phyloP scores from a whole-genome alignment of 2,329 filamentous ascomycete genomes.

The Rutstroemia sp. region DNA sequence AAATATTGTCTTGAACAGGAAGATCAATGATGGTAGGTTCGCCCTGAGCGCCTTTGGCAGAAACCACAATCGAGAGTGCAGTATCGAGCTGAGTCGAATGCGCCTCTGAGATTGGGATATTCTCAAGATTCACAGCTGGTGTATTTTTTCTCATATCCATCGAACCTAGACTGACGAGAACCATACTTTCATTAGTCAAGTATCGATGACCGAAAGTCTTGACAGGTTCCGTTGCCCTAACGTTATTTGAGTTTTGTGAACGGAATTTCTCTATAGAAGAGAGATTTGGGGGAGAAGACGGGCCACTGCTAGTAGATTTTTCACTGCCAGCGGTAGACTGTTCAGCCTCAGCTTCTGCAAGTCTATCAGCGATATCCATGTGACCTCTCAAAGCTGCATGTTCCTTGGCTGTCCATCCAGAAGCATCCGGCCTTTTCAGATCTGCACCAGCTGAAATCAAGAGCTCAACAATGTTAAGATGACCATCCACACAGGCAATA shows the following conservation, averaged over 20 bases:
- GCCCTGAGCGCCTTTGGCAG: constrained; percentile 74
- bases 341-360: constrained; percentile 40
- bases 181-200: constrained; percentile 78
- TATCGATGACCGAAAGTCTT: constrained; percentile 97
- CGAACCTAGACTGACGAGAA: constrained; percentile 85
- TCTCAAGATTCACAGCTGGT: constrained; percentile 78
- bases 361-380: constrained; percentile 65
- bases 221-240: constrained; percentile 63
- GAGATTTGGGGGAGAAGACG: constrained; percentile 39
- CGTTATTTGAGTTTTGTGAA: constrained; percentile 36
- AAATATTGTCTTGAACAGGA: constrained; percentile 87
- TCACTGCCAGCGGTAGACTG: constrained; percentile 26
- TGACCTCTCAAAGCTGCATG: constrained; percentile 89
- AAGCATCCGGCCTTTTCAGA: constrained; percentile 67
- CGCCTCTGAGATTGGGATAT: constrained; percentile 78
- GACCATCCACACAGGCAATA: constrained; percentile 84
- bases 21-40: constrained; percentile 87
- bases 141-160: constrained; percentile 86
- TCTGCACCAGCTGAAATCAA: constrained; percentile 74
- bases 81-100: constrained; percentile 93
- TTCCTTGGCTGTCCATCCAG: constrained; percentile 90
- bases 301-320: constrained; percentile 16
- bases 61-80: constrained; percentile 83
- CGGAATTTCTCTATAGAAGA: constrained; percentile 56
- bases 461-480: constrained; percentile 65